Evolutionary conservation across 345 rosid genomes (phyloP), one percentile per base, ranked within the genome.

Genomic region (Tarenaya hassleriana): DNA sequence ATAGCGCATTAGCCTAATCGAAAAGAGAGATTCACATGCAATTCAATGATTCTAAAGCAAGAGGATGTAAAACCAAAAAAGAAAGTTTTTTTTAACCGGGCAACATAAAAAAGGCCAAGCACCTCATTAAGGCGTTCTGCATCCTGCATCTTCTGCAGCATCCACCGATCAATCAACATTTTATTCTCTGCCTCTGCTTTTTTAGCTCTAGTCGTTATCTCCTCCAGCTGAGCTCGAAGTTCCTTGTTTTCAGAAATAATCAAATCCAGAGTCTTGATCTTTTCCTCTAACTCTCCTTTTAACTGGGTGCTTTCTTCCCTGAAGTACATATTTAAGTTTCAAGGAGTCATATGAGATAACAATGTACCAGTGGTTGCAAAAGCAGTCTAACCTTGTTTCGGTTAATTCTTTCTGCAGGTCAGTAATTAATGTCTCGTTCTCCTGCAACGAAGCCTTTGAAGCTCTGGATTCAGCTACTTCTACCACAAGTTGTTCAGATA

Each of bases 91-190:
- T 2, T 29, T 10, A 15, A 35, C n/a, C n/a, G 29, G 47, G 1
- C 18, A 16, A 8, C 4, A 7, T 19, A 43, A 21, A 34, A 3
- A 14, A 34, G 24, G 31, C 15, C 8, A 17, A 5, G n/a, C 72
- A 92, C 98, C 97, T 92, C 95, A n/a, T 88, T 92, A 61, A 88
- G 88, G 49, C 86, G 86, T 68, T 92, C 98, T 6, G 98, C 97
- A 41, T 88, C 96, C 71, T 88, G 74, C 97, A 92, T 92, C 75
- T 92, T 92, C 65, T 92, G 86, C 63, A 92, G 68, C 97, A 92
- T 92, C 98, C 94, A 92, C 24, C 94, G 86, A 67, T 92, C 97
- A 47, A 92, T 46, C 33, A 92, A 61, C 86, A 81, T 83, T 73
- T 81, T 88, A 50, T 92, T 88, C 65, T 92, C 98, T 50, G 83